A percentile compares a stretch with the other conserved stretches of the same genome.
Conservation (phyloP, 495 filamentous ascomycete genomes). For the Daldinia childiae region DNA sequence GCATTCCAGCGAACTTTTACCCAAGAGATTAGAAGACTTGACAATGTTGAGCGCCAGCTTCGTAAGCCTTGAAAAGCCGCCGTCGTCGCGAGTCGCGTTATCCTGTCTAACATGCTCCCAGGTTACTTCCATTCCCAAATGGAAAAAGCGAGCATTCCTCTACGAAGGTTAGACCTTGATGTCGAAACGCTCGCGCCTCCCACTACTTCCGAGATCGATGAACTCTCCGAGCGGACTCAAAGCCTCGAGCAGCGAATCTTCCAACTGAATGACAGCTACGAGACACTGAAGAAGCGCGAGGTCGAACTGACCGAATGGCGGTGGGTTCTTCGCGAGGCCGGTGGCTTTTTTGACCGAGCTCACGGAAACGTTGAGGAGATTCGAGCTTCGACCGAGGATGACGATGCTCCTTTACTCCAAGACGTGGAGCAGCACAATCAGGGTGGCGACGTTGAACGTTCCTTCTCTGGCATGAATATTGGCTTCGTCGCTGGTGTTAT, state of each 20-base stretch:
- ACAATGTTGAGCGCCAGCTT: constrained; percentile 97
- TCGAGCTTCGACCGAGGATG: constrained; percentile 85
- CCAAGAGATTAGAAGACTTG: constrained; percentile 93
- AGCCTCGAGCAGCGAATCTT: constrained; percentile 90
- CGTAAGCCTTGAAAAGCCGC: constrained; percentile 64
- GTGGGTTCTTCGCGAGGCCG: constrained; percentile 94
- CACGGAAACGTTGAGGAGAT: constrained; percentile 98
- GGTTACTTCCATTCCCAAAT: constrained; percentile 95
- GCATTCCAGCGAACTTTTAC: constrained; percentile 98
- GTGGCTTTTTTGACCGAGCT: constrained; percentile 95
- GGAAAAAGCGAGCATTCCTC: constrained; percentile 85
- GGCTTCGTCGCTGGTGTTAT: constrained; percentile 99
- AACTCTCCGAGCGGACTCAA: constrained; percentile 89
- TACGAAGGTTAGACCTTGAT: constrained; percentile 86
- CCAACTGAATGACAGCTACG: constrained; percentile 95
- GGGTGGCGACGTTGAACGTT: constrained; percentile 81
- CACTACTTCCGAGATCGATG: constrained; percentile 91
- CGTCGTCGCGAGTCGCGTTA: neutral
- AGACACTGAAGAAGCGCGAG: constrained; percentile 96
- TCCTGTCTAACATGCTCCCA: constrained; percentile 43
- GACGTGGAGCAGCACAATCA: constrained; percentile 85
- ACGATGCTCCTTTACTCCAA: constrained; percentile 80
- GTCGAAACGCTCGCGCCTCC: constrained; percentile 84
- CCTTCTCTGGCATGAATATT: constrained; percentile 96
- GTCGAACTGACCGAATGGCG: constrained; percentile 97